Evolutionary conservation across 352 stramenopile genomes (phyloP).

Genomic region (Phytophthora megakarya): DNA sequence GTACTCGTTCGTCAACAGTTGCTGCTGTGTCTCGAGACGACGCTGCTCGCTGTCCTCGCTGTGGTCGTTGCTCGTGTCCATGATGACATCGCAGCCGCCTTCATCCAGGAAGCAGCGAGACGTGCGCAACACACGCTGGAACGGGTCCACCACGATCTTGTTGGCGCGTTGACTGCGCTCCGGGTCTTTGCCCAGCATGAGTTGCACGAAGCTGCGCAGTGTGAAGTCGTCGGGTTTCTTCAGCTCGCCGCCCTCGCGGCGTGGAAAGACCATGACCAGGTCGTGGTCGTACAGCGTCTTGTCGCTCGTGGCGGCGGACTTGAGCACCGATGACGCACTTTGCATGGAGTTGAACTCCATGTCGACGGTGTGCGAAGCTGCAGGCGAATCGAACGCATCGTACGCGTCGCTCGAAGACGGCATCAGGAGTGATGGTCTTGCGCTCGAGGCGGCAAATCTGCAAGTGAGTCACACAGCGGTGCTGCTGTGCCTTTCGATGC

Average conservation of each 20-base stretch:
- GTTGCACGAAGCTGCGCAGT: conserved; percentile 58
- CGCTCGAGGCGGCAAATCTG: conserved; percentile 17
- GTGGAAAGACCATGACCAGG: conserved; percentile 83
- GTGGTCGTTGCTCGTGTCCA: conserved; percentile 52
- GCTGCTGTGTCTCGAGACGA: conserved; percentile 43
- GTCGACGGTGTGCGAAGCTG: conserved; percentile 33
- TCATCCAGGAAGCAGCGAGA: conserved; percentile 77
- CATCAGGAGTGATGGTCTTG: conserved; percentile 32
- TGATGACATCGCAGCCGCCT: conserved; percentile 47
- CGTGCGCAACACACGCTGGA: conserved; percentile 72
- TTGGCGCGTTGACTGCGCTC: conserved; percentile 36
- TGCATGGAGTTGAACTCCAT: conserved; percentile 57
- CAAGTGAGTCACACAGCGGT: conserved; percentile 15
- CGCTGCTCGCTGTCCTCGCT: conserved; percentile 53
- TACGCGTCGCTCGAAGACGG: conserved; percentile 28
- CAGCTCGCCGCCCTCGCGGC: conserved; percentile 59
- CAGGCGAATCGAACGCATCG: conserved; percentile 46
- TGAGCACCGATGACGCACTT: conserved; percentile 28
- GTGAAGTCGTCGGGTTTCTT: conserved; percentile 77
- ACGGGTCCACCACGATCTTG: conserved; percentile 71
- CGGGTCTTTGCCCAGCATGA: conserved; percentile 75
- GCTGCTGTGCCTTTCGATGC: not conserved
- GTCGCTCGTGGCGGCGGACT: conserved; percentile 21
- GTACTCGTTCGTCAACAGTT: conserved; percentile 67
- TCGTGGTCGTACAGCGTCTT: conserved; percentile 78